Evolutionary conservation across 2,329 filamentous ascomycete species (phyloP).

Genomic region (Cercospora zeina): DNA sequence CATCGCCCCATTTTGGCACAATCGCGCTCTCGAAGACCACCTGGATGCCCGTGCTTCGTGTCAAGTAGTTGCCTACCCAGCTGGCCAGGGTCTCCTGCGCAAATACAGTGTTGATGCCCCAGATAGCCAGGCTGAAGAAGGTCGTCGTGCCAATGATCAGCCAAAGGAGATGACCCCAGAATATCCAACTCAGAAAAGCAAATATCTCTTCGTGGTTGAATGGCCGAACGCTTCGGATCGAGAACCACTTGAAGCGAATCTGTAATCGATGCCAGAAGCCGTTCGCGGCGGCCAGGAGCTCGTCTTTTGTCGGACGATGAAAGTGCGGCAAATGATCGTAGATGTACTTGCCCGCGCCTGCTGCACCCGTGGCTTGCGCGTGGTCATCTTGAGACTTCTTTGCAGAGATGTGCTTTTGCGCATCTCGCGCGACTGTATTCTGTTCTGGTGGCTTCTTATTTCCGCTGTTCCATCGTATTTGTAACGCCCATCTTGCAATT

Average conservation of each 20-base stretch:
- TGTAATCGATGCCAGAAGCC: slow-evolving; percentile 89
- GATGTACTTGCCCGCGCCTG: slow-evolving; percentile 41
- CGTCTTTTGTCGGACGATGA: slow-evolving; percentile 86
- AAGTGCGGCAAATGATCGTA: slow-evolving; percentile 65
- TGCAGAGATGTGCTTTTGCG: slow-evolving; percentile 23
- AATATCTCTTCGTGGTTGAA: slow-evolving; percentile 97
- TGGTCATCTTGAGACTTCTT: slow-evolving; percentile 29
- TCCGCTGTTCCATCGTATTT: slow-evolving; percentile 30
- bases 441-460: slow-evolving; percentile 20
- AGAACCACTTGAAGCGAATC: slow-evolving; percentile 96
- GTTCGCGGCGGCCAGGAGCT: slow-evolving; percentile 84
- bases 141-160: slow-evolving; percentile 95
- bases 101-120: slow-evolving; percentile 92
- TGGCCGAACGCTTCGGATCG: slow-evolving; percentile 86
- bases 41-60: slow-evolving; percentile 85
- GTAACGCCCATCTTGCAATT: slow-evolving; percentile 19
- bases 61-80: slow-evolving; percentile 94
- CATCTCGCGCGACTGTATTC: slow-evolving; percentile 26
- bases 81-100: slow-evolving; percentile 93
- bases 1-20: slow-evolving; percentile 91
- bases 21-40: slow-evolving; percentile 98
- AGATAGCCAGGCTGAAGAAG: slow-evolving; percentile 88
- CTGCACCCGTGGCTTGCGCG: slow-evolving; percentile 20
- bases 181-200: slow-evolving; percentile 91
- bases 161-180: slow-evolving; percentile 92